Percentiles rank a stretch among this genome's conserved stretches.
Conservation (phyloP, 2,329 filamentous ascomycete species). For the Paecilomyces sp. region DNA sequence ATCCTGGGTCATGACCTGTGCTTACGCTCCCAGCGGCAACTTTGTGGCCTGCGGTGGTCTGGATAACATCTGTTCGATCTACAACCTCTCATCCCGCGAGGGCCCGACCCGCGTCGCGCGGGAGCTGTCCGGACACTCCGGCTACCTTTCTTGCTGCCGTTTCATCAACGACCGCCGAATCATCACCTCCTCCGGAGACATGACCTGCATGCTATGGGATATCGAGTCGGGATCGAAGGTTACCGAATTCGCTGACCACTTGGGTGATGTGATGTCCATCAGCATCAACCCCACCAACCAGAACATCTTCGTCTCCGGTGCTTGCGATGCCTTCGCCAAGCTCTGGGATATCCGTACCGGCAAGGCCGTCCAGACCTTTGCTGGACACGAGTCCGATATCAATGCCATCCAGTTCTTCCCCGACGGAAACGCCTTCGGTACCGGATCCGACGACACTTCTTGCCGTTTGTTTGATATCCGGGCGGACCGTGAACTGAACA, state of each 20-base stretch:
- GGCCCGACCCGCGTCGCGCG: constrained; percentile 94
- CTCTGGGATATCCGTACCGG: constrained; percentile 98
- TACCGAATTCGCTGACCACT: constrained; percentile 95
- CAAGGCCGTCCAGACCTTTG: constrained; percentile 97
- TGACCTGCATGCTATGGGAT: constrained; percentile 99
- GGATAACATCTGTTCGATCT: constrained; percentile 99
- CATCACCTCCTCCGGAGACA: constrained; percentile 94
- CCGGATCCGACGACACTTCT: constrained; percentile 93
- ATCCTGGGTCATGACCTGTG: constrained; percentile 99
- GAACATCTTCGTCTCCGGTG: constrained; percentile 98
- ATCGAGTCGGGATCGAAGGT: constrained; percentile 96
- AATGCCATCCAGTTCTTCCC: constrained; percentile 99
- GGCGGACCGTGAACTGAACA: constrained; percentile 73
- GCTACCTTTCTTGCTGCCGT: constrained; percentile 95
- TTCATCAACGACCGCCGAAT: constrained; percentile 99
- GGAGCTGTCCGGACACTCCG: constrained; percentile 92
- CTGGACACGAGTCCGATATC: constrained; percentile 97
- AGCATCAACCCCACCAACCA: constrained; percentile 99
- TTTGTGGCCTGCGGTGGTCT: constrained; percentile 97
- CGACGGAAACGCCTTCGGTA: constrained; percentile 96
- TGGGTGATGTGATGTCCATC: constrained; percentile 99
- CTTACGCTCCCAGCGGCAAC: constrained; percentile 95
- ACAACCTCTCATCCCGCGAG: constrained; percentile 94
- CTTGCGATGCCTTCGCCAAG: constrained; percentile 97
- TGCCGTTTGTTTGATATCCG: constrained; percentile 97